Conservation (phyloP, 441 rosid genomes). For the Erodium chrysanthum region DNA sequence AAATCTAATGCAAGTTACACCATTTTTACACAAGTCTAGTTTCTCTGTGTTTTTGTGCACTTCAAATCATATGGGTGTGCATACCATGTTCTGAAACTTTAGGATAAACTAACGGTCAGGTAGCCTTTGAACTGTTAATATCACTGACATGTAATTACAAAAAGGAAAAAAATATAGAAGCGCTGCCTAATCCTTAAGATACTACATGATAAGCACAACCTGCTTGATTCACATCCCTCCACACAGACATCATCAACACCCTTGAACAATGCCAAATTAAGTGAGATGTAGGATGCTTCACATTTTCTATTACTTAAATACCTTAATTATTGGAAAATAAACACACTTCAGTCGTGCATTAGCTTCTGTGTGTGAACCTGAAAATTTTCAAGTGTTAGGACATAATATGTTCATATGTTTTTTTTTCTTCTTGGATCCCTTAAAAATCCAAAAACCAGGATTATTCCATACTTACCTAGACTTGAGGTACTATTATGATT, state of each 20-base stretch:
- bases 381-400: conserved; percentile 15
- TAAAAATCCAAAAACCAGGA: not conserved
- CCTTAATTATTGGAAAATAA: conserved; percentile 58
- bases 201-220: not conserved
- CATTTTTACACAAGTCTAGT: not conserved
- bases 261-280: not conserved
- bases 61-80: conserved; percentile 2
- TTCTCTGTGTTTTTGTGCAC: not conserved
- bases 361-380: conserved; percentile 38
- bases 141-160: not conserved
- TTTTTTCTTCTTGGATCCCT: not conserved
- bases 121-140: not conserved
- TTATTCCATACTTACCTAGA: conserved; percentile 18
- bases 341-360: conserved; percentile 62
- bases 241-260: not conserved
- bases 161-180: not conserved
- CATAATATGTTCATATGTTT: not conserved
- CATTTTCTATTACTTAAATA: conserved; percentile 17
- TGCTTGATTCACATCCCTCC: not conserved
- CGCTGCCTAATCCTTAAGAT: not conserved
- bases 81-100: not conserved
- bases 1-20: not conserved
- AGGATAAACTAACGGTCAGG: not conserved
- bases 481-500: conserved; percentile 15
- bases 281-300: not conserved